Conservation (phyloP, 495 filamentous ascomycete species). For the Hypoxylon crocopeplum region DNA sequence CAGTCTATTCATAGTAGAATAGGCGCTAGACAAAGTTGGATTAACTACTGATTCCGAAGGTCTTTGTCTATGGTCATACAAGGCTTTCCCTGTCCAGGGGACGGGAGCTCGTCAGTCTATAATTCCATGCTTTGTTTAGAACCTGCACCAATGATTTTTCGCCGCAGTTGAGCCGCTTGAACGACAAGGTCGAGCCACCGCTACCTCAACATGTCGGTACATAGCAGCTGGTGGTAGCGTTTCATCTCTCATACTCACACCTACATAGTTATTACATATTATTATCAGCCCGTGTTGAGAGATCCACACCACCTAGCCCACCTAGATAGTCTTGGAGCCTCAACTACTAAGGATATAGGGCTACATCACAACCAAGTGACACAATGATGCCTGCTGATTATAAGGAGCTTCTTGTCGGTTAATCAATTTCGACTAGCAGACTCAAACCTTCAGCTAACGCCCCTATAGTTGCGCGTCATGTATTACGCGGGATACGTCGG, state of each 20-base stretch:
- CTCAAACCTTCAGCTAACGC: not conserved
- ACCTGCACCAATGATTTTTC: not conserved
- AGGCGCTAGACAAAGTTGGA: no score
- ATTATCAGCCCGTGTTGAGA: not conserved
- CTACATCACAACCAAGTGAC: conserved; percentile 1
- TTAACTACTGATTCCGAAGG: no score
- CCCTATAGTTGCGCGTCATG: conserved; percentile 1
- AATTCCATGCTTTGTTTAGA: not conserved
- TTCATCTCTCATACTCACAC: not conserved
- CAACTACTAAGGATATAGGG: conserved; percentile 16
- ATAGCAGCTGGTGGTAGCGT: not conserved
- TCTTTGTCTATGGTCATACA: no score
- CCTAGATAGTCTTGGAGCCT: conserved; percentile 8
- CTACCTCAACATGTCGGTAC: not conserved
- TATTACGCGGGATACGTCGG: not conserved
- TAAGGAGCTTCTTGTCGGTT: conserved; percentile 1
- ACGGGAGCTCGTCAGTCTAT: conserved; percentile 2
- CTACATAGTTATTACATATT: not conserved
- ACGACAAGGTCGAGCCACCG: conserved; percentile 14
- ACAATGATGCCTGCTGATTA: conserved; percentile 11
- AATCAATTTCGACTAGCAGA: not conserved
- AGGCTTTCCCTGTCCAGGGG: conserved; percentile 4
- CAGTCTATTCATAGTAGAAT: no score
- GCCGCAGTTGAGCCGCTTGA: no score
- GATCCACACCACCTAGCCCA: not conserved